Conservation (phyloP, 2,329 filamentous ascomycete species). For the Colletotrichum chrysophilum region DNA sequence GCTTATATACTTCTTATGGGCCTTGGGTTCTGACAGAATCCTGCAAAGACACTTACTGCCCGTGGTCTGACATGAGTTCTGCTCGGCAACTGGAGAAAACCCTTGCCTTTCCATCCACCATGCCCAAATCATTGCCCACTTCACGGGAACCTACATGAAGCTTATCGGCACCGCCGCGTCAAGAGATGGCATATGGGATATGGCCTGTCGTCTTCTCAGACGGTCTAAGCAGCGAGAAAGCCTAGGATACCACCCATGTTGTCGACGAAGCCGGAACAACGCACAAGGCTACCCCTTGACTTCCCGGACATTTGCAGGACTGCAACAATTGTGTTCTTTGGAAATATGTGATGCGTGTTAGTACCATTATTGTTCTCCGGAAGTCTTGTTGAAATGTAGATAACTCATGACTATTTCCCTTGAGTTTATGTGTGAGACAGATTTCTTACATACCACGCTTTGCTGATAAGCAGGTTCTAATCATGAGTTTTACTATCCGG, state of each 20-base stretch:
- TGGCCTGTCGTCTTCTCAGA: background rate
- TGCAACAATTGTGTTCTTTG: background rate
- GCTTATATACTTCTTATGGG: background rate
- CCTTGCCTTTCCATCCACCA: background rate
- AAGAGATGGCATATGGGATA: background rate
- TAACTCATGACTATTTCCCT: background rate
- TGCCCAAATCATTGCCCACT: background rate
- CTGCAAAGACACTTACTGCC: rapidly evolving
- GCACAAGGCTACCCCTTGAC: background rate
- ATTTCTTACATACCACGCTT: background rate
- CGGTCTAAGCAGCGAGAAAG: background rate
- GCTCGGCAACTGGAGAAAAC: background rate
- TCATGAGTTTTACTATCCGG: background rate
- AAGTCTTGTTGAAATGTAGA: background rate
- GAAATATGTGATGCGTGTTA: background rate
- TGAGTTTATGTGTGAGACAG: background rate
- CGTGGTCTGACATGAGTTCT: background rate
- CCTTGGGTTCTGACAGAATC: rapidly evolving
- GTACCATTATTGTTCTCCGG: background rate
- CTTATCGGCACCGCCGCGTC: background rate
- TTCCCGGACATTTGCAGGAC: background rate
- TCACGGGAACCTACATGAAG: background rate
- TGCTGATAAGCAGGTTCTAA: background rate
- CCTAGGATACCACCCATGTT: background rate
- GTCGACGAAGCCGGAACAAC: no score